phyloP scores from a whole-genome alignment of 768 basidiomycete genomes.

The Lactifluus volemus region DNA sequence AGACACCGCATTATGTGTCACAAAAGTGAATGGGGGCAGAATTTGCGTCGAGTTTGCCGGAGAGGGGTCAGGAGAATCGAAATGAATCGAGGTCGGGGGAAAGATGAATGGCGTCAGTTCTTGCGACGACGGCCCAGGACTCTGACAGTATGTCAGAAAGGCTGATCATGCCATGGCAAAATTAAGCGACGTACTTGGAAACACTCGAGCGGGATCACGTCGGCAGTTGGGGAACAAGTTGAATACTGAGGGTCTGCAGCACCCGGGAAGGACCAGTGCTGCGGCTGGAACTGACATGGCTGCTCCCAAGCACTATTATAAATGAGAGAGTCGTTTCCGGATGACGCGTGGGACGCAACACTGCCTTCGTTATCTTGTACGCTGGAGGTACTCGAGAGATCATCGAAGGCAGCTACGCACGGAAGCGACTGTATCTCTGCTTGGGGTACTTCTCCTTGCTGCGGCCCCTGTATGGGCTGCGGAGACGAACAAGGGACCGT shows the following conservation, averaged over 20 bases:
- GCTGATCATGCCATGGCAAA: not conserved
- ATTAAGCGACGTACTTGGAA: not conserved
- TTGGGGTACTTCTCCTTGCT: not conserved
- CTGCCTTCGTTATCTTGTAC: not conserved
- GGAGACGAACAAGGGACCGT: not conserved
- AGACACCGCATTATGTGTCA: not conserved
- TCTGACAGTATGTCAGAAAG: not conserved
- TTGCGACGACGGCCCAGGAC: not conserved
- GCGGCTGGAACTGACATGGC: not conserved
- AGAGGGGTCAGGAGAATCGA: constrained; percentile 11
- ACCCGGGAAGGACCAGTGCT: not conserved
- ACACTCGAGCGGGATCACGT: not conserved
- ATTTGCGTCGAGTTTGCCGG: not conserved
- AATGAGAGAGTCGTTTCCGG: not conserved
- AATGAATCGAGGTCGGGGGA: not conserved
- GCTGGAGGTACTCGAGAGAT: not conserved
- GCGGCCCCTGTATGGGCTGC: not conserved
- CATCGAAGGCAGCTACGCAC: not conserved
- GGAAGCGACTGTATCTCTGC: not conserved
- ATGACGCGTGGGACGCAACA: not conserved
- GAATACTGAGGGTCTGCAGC: not conserved
- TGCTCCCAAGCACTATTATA: not conserved
- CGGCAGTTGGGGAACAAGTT: not conserved
- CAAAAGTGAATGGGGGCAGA: constrained; percentile 7
- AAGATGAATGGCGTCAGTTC: not conserved